Conservation (phyloP, 768 basidiomycete species). For the Lentinula aciculospora region DNA sequence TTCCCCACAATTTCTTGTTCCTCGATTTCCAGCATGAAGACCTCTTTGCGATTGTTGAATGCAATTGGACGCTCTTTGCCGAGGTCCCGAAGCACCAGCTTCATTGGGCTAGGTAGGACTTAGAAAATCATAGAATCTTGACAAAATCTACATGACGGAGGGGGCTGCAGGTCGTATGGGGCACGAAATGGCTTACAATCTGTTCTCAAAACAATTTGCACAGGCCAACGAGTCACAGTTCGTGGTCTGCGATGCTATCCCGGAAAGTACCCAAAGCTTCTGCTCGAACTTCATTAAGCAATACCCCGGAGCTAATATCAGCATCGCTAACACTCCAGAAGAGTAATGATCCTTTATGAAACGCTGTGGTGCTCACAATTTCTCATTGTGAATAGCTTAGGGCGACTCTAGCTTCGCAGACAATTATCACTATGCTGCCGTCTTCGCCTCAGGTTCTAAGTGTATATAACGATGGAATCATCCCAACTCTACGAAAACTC, state of each 20-base stretch:
- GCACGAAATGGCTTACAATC: conserved; percentile 78
- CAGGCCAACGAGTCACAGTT: conserved; percentile 50
- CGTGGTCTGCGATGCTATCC: conserved; percentile 73
- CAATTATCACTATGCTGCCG: conserved; percentile 87
- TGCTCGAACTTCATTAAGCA: conserved; percentile 44
- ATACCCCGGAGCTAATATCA: conserved; percentile 56
- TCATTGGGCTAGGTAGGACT: conserved; percentile 69
- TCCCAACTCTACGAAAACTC: conserved; percentile 54
- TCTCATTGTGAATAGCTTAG: conserved; percentile 27
- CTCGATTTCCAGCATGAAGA: conserved; percentile 36
- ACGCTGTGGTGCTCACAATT: background rate
- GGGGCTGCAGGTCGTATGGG: conserved; percentile 67
- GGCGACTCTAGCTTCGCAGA: conserved; percentile 56
- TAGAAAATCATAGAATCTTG: no score
- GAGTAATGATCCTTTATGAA: conserved; percentile 40
- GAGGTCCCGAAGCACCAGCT: conserved; percentile 55
- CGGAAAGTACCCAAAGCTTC: conserved; percentile 54
- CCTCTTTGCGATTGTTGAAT: conserved; percentile 37
- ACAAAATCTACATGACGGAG: background rate
- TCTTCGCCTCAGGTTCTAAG: conserved; percentile 82
- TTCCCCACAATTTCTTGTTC: background rate
- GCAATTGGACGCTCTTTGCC: conserved; percentile 24
- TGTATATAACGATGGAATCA: conserved; percentile 69
- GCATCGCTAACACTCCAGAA: conserved; percentile 57
- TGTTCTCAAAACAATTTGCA: conserved; percentile 70